Conservation (phyloP, 441 rosid genomes). For the Theobroma grandiflorum region DNA sequence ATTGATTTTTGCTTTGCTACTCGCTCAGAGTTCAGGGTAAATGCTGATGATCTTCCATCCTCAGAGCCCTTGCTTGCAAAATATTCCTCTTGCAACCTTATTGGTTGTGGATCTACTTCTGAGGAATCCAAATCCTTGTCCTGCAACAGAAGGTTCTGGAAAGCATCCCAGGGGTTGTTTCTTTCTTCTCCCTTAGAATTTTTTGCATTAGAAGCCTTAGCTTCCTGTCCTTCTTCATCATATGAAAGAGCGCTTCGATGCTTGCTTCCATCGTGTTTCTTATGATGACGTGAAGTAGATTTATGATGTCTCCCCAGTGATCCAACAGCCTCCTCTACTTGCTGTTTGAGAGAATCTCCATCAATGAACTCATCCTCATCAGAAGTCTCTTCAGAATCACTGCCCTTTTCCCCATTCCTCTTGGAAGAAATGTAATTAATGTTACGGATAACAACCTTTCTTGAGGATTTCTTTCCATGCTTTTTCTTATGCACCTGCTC, state of each 20-base stretch:
- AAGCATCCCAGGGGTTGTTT: slow-evolving; percentile 80
- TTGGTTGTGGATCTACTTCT: slow-evolving; percentile 39
- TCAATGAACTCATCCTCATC: slow-evolving; percentile 68
- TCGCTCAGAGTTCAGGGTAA: slow-evolving; percentile 48
- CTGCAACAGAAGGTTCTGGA: slow-evolving; percentile 80
- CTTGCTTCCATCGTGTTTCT: slow-evolving; percentile 48
- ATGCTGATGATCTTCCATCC: slow-evolving; percentile 38
- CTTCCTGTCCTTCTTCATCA: slow-evolving; percentile 36
- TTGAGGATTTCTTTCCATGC: slow-evolving; percentile 76
- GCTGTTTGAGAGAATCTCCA: slow-evolving; percentile 74
- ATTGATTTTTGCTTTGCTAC: slow-evolving; percentile 48
- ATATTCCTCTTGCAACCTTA: slow-evolving; percentile 44
- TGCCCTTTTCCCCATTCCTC: slow-evolving; percentile 66
- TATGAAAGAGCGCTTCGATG: slow-evolving; percentile 38
- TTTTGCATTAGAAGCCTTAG: slow-evolving; percentile 24
- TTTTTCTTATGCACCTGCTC: slow-evolving; percentile 50
- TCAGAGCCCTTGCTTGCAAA: slow-evolving; percentile 37
- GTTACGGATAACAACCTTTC: slow-evolving; percentile 93
- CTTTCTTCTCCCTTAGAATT: slow-evolving; percentile 47
- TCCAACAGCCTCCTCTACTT: slow-evolving; percentile 85
- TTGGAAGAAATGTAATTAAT: slow-evolving; percentile 91
- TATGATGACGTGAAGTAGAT: slow-evolving; percentile 57
- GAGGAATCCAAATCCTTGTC: slow-evolving; percentile 56
- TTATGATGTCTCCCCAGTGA: slow-evolving; percentile 72
- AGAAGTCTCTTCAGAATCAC: slow-evolving; percentile 58